A percentile compares a stretch with the other conserved stretches of the same genome.
Conservation (phyloP, 768 basidiomycete species). For the Collybiopsis confluens region DNA sequence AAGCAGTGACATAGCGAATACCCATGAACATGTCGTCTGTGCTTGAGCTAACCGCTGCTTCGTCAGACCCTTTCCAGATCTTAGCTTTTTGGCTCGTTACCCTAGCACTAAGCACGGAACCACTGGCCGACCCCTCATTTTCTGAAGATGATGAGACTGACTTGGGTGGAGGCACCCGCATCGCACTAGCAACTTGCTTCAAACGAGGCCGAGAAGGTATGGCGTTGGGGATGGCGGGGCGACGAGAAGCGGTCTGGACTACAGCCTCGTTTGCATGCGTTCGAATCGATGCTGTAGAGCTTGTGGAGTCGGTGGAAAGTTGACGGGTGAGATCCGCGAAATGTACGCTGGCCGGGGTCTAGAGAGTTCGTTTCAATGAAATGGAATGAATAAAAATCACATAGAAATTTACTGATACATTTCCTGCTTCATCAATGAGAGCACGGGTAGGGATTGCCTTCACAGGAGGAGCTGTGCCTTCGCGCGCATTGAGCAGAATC, state of each 20-base stretch:
- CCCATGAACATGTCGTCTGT: slow-evolving; percentile 67
- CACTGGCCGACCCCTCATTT: slow-evolving; percentile 13
- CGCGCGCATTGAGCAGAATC: slow-evolving; percentile 23
- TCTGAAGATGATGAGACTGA: slow-evolving; percentile 30
- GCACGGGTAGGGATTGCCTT: slow-evolving; percentile 25
- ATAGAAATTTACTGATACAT: slow-evolving; percentile 37
- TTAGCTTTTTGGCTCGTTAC: slow-evolving; percentile 65
- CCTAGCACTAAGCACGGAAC: slow-evolving; percentile 26
- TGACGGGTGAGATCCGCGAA: slow-evolving; percentile 34
- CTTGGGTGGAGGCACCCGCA: slow-evolving; percentile 60
- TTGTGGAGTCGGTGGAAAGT: slow-evolving; percentile 28
- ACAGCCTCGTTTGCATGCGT: slow-evolving; percentile 41
- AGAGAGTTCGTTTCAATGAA: background rate
- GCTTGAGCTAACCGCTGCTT: slow-evolving; percentile 27
- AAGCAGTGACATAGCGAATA: slow-evolving; percentile 64
- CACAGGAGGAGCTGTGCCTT: background rate
- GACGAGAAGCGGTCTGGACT: slow-evolving; percentile 39
- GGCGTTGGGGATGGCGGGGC: slow-evolving; percentile 2
- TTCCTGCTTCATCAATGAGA: slow-evolving; percentile 37
- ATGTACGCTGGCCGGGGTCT: slow-evolving; percentile 37
- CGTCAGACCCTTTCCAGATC: slow-evolving; percentile 37
- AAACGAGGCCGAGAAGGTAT: slow-evolving; percentile 47
- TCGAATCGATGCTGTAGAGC: slow-evolving; percentile 27
- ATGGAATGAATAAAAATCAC: slow-evolving; percentile 48
- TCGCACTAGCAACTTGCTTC: slow-evolving; percentile 68